Conservation (phyloP, 306 rosid genomes). For the Lathyrus aphaca region DNA sequence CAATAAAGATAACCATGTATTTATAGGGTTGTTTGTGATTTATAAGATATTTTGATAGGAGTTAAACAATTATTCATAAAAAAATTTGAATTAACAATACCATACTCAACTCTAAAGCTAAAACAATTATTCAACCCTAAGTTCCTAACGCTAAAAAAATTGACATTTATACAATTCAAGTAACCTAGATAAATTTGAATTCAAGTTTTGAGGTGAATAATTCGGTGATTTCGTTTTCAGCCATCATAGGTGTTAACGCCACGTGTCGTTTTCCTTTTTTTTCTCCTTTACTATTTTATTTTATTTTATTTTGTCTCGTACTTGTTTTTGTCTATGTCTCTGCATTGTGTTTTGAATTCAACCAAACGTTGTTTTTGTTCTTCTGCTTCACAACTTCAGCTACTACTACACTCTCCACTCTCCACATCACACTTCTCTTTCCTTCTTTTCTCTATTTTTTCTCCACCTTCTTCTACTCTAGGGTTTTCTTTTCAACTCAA, state of each 20-base stretch:
- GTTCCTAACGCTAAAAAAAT: too few species aligned
- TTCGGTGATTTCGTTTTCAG: too few species aligned
- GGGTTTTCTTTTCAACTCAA: constrained; percentile 29
- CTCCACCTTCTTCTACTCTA: background rate
- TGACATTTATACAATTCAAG: too few species aligned
- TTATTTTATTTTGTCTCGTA: background rate
- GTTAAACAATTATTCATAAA: too few species aligned
- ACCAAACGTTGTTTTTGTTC: constrained; percentile 16
- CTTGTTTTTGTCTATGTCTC: background rate
- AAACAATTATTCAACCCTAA: too few species aligned
- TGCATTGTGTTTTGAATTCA: constrained; percentile 17
- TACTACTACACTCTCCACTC: constrained; percentile 3
- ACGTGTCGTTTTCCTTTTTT: background rate
- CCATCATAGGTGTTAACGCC: background rate
- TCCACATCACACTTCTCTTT: background rate
- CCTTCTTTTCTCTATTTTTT: constrained; percentile 19
- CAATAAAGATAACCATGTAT: too few species aligned
- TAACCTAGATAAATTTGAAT: too few species aligned
- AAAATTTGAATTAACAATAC: too few species aligned
- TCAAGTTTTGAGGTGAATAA: too few species aligned
- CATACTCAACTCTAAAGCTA: too few species aligned
- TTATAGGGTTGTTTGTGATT: too few species aligned
- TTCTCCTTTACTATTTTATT: background rate
- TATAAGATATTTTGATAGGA: too few species aligned
- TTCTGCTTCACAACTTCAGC: background rate